Conservation (phyloP, 2,329 filamentous ascomycete genomes). For the Fusarium tricinctum region DNA sequence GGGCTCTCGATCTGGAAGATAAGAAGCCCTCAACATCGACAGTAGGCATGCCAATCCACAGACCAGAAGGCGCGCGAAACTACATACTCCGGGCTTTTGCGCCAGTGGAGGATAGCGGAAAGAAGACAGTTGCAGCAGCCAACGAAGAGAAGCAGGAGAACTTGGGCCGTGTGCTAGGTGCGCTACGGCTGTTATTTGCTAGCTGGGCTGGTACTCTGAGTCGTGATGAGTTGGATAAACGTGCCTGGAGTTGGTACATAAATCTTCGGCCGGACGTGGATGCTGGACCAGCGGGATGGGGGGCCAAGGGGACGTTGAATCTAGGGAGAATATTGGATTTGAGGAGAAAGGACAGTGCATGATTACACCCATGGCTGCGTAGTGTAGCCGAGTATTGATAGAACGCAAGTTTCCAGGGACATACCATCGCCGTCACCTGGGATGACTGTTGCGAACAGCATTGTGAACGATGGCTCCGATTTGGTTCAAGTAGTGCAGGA, state of each 20-base stretch:
- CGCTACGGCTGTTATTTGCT: constrained; percentile 77
- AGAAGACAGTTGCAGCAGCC: constrained; percentile 61
- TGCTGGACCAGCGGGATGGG: constrained; percentile 82
- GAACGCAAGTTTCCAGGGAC: background rate
- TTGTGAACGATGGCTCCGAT: background rate
- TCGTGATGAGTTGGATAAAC: constrained; percentile 76
- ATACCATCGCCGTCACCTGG: no score
- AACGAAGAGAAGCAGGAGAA: constrained; percentile 77
- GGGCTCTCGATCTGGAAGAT: constrained; percentile 71
- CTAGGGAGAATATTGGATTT: constrained; percentile 76
- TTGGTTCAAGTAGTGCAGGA: background rate
- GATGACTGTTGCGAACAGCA: no score
- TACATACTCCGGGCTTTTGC: constrained; percentile 74
- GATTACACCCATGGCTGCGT: background rate
- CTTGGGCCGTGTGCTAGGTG: constrained; percentile 76
- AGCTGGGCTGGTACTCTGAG: constrained; percentile 79
- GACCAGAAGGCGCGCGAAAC: constrained; percentile 75
- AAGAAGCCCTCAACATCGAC: constrained; percentile 58
- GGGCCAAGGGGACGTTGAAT: constrained; percentile 79
- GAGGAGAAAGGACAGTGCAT: constrained; percentile 52
- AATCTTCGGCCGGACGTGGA: constrained; percentile 82
- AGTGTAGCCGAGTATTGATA: background rate
- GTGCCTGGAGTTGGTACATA: constrained; percentile 87
- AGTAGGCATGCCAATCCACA: constrained; percentile 77
- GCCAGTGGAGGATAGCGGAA: constrained; percentile 49